Evolutionary conservation across 805 yeast genomes (phyloP).

Genomic region (Wickerhamiella sorbophila): DNA sequence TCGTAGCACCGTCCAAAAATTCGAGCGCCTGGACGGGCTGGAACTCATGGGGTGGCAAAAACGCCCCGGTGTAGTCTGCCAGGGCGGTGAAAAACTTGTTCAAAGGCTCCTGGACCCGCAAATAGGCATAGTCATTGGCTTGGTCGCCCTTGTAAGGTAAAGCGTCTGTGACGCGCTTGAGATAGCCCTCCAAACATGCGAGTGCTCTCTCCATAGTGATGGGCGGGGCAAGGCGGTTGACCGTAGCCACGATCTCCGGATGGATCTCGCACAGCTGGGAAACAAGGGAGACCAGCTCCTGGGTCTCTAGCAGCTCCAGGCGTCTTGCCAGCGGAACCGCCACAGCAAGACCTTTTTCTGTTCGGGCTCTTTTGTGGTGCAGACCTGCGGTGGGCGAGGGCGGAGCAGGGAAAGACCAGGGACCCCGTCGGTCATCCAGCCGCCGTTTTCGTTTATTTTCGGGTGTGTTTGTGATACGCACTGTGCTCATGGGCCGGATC

Average conservation of each 20-base stretch:
- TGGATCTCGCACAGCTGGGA: slow-evolving; percentile 39
- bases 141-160: slow-evolving; percentile 68
- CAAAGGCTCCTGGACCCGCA: slow-evolving; percentile 53
- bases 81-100: slow-evolving; percentile 57
- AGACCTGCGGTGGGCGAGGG: neutral
- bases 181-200: slow-evolving; percentile 34
- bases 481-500: slow-evolving; percentile 12
- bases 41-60: slow-evolving; percentile 55
- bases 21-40: slow-evolving; percentile 40
- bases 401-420: neutral
- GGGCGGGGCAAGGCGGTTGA: slow-evolving; percentile 39
- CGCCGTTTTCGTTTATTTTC: slow-evolving; percentile 19
- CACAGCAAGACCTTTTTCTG: slow-evolving; percentile 1
- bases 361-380: slow-evolving; percentile 9
- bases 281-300: slow-evolving; percentile 39
- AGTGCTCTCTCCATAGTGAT: slow-evolving; percentile 43
- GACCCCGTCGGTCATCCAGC: slow-evolving; percentile 10
- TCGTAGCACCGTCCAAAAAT: slow-evolving; percentile 49
- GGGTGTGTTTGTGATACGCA: slow-evolving; percentile 8
- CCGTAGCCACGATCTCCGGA: slow-evolving; percentile 45
- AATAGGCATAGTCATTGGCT: slow-evolving; percentile 59
- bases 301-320: slow-evolving; percentile 52
- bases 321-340: slow-evolving; percentile 48
- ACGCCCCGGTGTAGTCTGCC: slow-evolving; percentile 59
- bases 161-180: slow-evolving; percentile 30